Evolutionary conservation across 352 stramenopile genomes (phyloP), one percentile per base, ranked within the genome.

Genomic region (Pythium aquatile): DNA sequence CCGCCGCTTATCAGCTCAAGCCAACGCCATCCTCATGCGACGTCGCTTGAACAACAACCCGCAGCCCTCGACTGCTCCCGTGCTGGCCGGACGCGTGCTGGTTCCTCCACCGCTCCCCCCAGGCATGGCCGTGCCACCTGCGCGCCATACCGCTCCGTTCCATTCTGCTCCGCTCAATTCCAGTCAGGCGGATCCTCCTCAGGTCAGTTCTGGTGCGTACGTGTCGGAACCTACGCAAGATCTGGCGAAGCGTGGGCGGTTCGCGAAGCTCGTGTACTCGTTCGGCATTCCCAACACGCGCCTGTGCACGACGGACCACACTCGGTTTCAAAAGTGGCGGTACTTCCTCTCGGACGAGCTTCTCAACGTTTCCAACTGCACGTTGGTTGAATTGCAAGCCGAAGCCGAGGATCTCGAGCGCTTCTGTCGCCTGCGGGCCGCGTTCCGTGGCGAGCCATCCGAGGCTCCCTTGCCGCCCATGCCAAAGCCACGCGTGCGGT

Each of bases 221-320:
- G 44, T 51, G 17, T 28, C 44, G 6, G 44, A 51, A 11, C 44
- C 44, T 4, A 30, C 44, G 24, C 44, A 54, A 24, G 28, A 54
- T 33, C 26, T n/a, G 39, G 72, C 68, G 1, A 85, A 80, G 8
- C 78, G 86, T 46, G 85, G 82, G 40, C 79, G 85, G 17, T 96
- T 96, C 59, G 85, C 86, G 2, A 90, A 89, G 56, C 75, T 93
- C 35, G 61, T 93, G 40, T 90, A 91, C 58, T 78, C 79, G 20
- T 87, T 81, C 29, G 87, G 87, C 7, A 88, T 96, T 32, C 87
- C 87, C 0, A 83, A 95, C 56, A 74, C 81, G 4, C 75, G 78
- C 13, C 74, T 68, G n/a, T 93, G 83, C 74, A 75, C 53, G 70
- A 81, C 42, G 47, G 78, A 29, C 62, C 65, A 17, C 2, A 79